Evolutionary conservation across 805 yeast species (phyloP).

Genomic region (Hanseniaspora meyeri): DNA sequence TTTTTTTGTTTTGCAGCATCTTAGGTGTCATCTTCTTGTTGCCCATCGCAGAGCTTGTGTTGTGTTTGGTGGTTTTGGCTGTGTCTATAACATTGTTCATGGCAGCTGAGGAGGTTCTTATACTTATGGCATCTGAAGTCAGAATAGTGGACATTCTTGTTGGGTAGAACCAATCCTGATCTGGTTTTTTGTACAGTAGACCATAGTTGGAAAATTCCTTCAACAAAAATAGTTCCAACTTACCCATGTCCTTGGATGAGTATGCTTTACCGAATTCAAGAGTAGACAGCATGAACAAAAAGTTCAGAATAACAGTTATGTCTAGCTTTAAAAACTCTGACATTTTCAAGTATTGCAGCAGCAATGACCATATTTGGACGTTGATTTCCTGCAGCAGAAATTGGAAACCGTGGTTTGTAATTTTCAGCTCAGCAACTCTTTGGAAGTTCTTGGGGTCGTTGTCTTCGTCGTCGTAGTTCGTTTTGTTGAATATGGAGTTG

Average conservation of each 20-base stretch:
- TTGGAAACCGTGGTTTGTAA: conserved; percentile 89
- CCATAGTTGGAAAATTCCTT: conserved; percentile 89
- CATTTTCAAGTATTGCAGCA: conserved; percentile 75
- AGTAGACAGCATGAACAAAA: conserved; percentile 86
- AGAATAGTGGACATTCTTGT: conserved; percentile 80
- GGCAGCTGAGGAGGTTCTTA: conserved; percentile 62
- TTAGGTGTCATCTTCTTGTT: conserved; percentile 16
- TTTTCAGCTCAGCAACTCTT: conserved; percentile 35
- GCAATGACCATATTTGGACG: conserved; percentile 86
- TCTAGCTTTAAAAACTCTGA: conserved; percentile 81
- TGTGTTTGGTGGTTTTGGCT: conserved; percentile 21
- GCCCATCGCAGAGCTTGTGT: conserved; percentile 5
- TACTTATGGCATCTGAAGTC: conserved; percentile 67
- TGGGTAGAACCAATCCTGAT: conserved; percentile 64
- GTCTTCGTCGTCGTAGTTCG: conserved; percentile 28
- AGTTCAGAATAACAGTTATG: conserved; percentile 88
- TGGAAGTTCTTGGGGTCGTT: conserved; percentile 15
- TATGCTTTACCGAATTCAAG: conserved; percentile 83
- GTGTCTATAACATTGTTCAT: conserved; percentile 52
- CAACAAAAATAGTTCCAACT: conserved; percentile 74
- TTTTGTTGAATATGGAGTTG: conserved; percentile 32
- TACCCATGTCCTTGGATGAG: conserved; percentile 53
- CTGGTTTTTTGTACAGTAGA: conserved; percentile 56
- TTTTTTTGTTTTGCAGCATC: conserved; percentile 11
- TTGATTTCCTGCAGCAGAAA: conserved; percentile 83